Evolutionary conservation across 495 filamentous ascomycete genomes (phyloP), one percentile per base, ranked within the genome.

Genomic region (Glarea lozoyensis): DNA sequence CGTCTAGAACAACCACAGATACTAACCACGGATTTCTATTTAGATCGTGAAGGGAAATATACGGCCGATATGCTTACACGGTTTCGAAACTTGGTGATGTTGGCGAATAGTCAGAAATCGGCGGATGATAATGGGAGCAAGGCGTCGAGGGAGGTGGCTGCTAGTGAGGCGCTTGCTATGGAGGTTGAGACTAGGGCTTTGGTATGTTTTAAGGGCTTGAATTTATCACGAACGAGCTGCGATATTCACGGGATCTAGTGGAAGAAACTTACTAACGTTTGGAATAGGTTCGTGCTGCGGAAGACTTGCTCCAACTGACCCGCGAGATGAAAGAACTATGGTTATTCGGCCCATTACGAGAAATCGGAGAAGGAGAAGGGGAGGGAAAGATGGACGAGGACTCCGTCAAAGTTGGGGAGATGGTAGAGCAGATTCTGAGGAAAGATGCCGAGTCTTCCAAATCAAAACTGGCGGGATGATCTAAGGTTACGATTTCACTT

Each of bases 251-350:
- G n/a, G 25, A 9, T 35, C 15, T 15, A 11, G 6, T 35, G 32
- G 15, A 35, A 16, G 6, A 16, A 5, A 5, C 10, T 6, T 10
- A 18, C 32, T 38, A 27, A 36, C n/a, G 18, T 6, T 19, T 21
- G 32, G n/a, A 7, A 37, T 27, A 83, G 80, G 66, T 82, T 53
- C 73, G 73, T 34, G 69, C 75, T 5, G 71, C 72, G 9, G 81
- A 86, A 63, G 79, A 86, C 40, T 58, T 82, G 17, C 65, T 84
- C 22, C 62, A 67, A 4, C 53, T 86, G 10, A 79, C 73, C 22
- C 71, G 81, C 5, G 61, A 68, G n/a, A 66, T 86, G 61, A 82
- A 85, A 60, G 81, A 85, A 52, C 63, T 75, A 27, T 86, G 82
- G 82, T 64, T 84, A 4, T 82, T 82, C 50, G 81, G 82, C 10